These are phyloP conservation scores for Microbotryomycetes sp. DNA, from an alignment of 1,284 basidiomycete species.

Conservation along the genomic window DNA sequence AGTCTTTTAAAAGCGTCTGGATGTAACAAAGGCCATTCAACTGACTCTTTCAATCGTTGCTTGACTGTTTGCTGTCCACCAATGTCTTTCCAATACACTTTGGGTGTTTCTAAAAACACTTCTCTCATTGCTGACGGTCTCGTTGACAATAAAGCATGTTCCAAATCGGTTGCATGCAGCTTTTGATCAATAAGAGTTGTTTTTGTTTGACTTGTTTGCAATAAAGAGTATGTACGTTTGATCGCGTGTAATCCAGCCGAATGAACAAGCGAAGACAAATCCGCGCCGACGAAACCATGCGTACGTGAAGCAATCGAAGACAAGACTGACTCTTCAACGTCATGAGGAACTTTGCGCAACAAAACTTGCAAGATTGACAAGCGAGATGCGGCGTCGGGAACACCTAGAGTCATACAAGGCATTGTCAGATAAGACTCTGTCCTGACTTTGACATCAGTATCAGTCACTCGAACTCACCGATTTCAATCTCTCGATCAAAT, in stretches of 20 bases:
- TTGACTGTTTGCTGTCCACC: conserved; percentile 77
- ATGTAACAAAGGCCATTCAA: conserved; percentile 91
- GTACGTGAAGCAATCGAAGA: conserved; percentile 65
- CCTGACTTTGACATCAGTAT: no score
- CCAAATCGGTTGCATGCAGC: conserved; percentile 53
- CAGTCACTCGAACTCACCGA: conserved; percentile 54
- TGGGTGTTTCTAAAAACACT: conserved; percentile 78
- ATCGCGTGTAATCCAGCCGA: conserved; percentile 89
- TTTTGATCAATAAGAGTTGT: conserved; percentile 13
- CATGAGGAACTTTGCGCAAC: conserved; percentile 71
- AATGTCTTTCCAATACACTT: conserved; percentile 78
- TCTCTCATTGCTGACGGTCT: conserved; percentile 92
- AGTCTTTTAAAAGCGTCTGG: conserved; percentile 77
- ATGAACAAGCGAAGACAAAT: conserved; percentile 82
- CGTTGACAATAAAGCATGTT: conserved; percentile 64
- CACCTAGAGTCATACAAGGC: conserved; percentile 50
- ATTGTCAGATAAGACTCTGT: conserved; percentile 9
- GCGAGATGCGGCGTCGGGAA: conserved; percentile 79
- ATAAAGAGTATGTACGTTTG: conserved; percentile 51
- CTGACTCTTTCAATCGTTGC: conserved; percentile 73
- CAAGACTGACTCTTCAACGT: conserved; percentile 58
- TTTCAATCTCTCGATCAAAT: conserved; percentile 95
- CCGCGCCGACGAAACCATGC: conserved; percentile 96
- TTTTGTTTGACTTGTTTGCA: conserved; percentile 13
- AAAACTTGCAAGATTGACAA: conserved; percentile 76